Conservation (phyloP, 2,329 filamentous ascomycete genomes). For the Onygenales sp. region DNA sequence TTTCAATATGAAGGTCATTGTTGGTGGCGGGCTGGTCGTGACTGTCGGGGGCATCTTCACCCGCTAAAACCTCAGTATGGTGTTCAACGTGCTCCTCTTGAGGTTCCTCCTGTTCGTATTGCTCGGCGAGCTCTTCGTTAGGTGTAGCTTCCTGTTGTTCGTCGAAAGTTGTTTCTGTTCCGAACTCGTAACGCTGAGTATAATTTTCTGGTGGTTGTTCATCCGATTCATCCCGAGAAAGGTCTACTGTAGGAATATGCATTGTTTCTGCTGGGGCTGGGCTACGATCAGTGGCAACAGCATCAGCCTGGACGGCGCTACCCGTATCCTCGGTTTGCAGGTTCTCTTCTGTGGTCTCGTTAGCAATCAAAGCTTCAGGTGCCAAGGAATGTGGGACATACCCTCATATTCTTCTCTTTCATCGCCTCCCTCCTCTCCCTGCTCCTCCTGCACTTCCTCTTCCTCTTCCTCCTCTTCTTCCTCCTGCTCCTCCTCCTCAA, state of each 20-base stretch:
- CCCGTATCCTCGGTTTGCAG: background rate
- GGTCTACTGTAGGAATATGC: slow-evolving; percentile 1
- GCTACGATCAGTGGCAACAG: background rate
- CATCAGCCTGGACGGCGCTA: background rate
- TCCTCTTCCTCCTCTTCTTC: slow-evolving; percentile 11
- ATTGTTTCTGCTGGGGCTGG: background rate
- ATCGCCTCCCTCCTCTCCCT: slow-evolving; percentile 9
- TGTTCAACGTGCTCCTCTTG: slow-evolving; percentile 1
- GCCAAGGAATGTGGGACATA: slow-evolving; percentile 9
- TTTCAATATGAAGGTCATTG: slow-evolving; percentile 4
- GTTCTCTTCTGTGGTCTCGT: background rate
- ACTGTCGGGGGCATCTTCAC: background rate
- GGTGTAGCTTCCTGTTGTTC: slow-evolving; percentile 7
- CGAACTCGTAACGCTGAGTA: background rate
- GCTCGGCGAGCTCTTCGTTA: slow-evolving; percentile 10
- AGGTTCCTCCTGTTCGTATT: background rate
- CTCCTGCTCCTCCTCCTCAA: slow-evolving; percentile 12
- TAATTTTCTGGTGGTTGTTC: background rate
- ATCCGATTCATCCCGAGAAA: slow-evolving; percentile 1
- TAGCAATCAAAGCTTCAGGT: background rate
- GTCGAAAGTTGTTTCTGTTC: slow-evolving; percentile 4
- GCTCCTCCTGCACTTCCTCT: slow-evolving; percentile 13
- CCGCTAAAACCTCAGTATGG: background rate
- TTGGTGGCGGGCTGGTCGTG: background rate
- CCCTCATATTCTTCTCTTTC: slow-evolving; percentile 12